Percentiles rank a stretch among this genome's conserved stretches.
These are phyloP conservation scores for Fraxinus anomala DNA, from an alignment of 257 asterid species.

Conservation along the genomic window DNA sequence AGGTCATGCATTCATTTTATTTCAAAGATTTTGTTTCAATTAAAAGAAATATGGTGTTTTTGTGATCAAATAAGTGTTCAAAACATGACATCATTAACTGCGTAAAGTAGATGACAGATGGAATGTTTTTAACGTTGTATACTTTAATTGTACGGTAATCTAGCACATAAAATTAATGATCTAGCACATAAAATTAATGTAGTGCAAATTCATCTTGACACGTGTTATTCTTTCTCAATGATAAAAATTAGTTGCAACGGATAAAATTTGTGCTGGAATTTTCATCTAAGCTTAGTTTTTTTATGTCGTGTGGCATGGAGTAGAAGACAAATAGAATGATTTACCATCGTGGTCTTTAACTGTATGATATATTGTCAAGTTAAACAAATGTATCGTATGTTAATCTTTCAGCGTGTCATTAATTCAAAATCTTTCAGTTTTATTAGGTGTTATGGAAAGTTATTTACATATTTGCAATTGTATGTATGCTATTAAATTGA, in stretches of 20 bases:
- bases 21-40: background rate
- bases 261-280: background rate
- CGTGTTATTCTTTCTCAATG: slow-evolving; percentile 10
- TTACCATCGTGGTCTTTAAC: background rate
- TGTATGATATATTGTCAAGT: too few species aligned
- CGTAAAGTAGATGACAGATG: background rate
- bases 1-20: background rate
- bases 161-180: background rate
- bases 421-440: background rate
- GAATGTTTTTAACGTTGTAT: background rate
- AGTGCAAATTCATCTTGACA: background rate
- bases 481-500: background rate
- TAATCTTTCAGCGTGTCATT: background rate
- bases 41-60: background rate
- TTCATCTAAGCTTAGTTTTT: background rate
- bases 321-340: background rate
- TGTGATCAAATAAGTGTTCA: background rate
- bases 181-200: background rate
- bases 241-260: background rate
- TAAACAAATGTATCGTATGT: too few species aligned
- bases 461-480: background rate
- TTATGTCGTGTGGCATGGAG: background rate
- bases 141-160: background rate
- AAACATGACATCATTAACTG: background rate
- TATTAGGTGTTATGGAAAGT: background rate